Conservation (phyloP, 129 eudicot genomes). For the Mikania micrantha region DNA sequence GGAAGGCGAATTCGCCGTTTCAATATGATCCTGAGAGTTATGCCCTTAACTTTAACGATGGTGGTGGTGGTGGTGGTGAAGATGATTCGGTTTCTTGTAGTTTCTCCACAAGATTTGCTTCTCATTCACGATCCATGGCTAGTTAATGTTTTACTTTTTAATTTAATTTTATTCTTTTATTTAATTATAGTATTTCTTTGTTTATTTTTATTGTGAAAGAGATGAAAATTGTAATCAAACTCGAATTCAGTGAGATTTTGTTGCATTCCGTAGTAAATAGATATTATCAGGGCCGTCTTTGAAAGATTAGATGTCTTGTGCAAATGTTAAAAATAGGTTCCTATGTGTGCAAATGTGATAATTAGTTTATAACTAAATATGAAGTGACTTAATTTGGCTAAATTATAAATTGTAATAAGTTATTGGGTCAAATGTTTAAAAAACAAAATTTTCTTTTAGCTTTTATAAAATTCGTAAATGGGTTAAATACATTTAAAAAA, state of each 20-base stretch:
- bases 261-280: not conserved
- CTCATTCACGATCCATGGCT: slow-evolving; percentile 21
- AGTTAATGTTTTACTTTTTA: not conserved
- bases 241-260: not conserved
- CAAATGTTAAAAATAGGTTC: too few species aligned
- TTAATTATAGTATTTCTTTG: not conserved
- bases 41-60: slow-evolving; percentile 51
- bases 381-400: too few species aligned
- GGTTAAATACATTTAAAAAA: too few species aligned
- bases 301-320: too few species aligned
- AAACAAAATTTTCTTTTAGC: too few species aligned
- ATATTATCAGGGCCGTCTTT: too few species aligned
- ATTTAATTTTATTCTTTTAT: not conserved
- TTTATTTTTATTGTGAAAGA: not conserved
- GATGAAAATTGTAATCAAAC: not conserved
- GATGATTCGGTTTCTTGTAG: slow-evolving; percentile 33
- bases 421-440: too few species aligned
- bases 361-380: too few species aligned
- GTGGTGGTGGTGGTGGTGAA: slow-evolving; percentile 26
- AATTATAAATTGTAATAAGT: too few species aligned
- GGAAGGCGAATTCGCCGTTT: slow-evolving; percentile 27
- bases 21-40: slow-evolving; percentile 65
- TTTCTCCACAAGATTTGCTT: slow-evolving; percentile 56
- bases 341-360: too few species aligned
- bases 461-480: too few species aligned